Base-by-base conservation (phyloP, 2,329 filamentous ascomycete species). In the Paraphoma sp. region DNA sequence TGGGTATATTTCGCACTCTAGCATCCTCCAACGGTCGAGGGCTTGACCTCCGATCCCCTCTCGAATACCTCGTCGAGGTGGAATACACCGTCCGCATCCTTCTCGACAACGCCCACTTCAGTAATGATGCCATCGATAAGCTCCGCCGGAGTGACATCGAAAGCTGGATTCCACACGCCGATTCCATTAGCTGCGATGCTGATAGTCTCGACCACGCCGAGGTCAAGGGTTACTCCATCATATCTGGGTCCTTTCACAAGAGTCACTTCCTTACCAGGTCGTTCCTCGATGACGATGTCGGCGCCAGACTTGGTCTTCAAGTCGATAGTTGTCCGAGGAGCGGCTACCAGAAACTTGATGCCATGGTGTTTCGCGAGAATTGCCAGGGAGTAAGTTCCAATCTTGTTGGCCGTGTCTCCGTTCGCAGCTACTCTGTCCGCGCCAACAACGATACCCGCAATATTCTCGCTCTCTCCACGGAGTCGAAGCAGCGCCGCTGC, bases 361-460 rank as follows among this genome's bases (percentile, higher is more conserved):
- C 91, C 91, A 70, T 99, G 95, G 70, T 93, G 83, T 63, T 85
- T 88, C 18, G 95, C 95, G 30, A 97, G 84, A n/a, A 98, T 93
- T 3, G 95, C 93, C 4, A 99, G 84, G 52, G 89, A 86, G 75
- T 99, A 98, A 0, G 95, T 99, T 49, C 95, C 95, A 59, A 99
- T 96, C 82, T 99, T 99, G 81, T 99, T 99, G 53, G 95, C 95
- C 0, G 95, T 98, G 79, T 99, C 95, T 30, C 95, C 95, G 70
- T 99, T 99, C 48, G 93, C 91, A 31, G 94, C 95, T 12, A 99
- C 95, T 54, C 95, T 87, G 76, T 99, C 95, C 2, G 95, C 95
- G 29, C 95, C 95, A 0, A 99, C 95, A 30, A 99, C 89, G 49
- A 99, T 91, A 6, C 93, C 94, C 6, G 87, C 85, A 57, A 99